These are phyloP conservation scores for Rugiboletus extremiorientalis DNA, from an alignment of 1,284 basidiomycete genomes.

Conservation along the genomic window DNA sequence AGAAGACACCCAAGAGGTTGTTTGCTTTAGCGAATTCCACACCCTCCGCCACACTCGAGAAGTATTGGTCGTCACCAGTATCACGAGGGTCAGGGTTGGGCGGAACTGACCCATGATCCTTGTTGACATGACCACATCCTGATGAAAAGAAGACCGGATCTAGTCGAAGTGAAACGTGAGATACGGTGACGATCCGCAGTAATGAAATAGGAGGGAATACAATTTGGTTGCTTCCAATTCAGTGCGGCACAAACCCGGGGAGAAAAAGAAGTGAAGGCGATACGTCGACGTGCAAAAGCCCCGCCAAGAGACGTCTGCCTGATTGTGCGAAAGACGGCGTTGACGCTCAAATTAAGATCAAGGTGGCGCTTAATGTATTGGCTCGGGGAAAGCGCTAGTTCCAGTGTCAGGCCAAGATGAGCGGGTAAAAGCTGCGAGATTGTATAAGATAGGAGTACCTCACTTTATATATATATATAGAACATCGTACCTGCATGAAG, in stretches of 20 bases:
- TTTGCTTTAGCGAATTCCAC: slow-evolving; percentile 94
- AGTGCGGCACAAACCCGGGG: slow-evolving; percentile 86
- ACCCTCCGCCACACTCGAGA: slow-evolving; percentile 83
- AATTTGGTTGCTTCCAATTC: slow-evolving; percentile 99
- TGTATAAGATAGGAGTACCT: slow-evolving; percentile 13
- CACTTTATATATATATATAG: slow-evolving; percentile 4
- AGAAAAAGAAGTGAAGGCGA: slow-evolving; percentile 87
- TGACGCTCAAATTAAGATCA: slow-evolving; percentile 80
- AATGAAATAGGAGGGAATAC: slow-evolving; percentile 44
- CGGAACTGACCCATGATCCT: slow-evolving; percentile 40
- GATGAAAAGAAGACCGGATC: slow-evolving; percentile 96
- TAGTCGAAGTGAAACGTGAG: slow-evolving; percentile 34
- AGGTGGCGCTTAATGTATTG: slow-evolving; percentile 50
- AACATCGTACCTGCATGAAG: slow-evolving; percentile 60
- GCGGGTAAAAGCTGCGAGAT: slow-evolving; percentile 63
- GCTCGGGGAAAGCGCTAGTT: slow-evolving; percentile 58
- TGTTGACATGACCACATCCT: slow-evolving; percentile 70
- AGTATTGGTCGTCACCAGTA: slow-evolving; percentile 44
- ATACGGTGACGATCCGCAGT: slow-evolving; percentile 16
- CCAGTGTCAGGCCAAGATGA: slow-evolving; percentile 76
- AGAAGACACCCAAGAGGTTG: slow-evolving; percentile 91
- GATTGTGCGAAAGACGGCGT: slow-evolving; percentile 79
- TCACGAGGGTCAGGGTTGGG: slow-evolving; percentile 46
- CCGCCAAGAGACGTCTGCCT: slow-evolving; percentile 64
- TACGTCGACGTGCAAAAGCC: slow-evolving; percentile 59